These are phyloP conservation scores for Jacaranda mimosifolia DNA, from an alignment of 257 asterid species.

Conservation along the genomic window DNA sequence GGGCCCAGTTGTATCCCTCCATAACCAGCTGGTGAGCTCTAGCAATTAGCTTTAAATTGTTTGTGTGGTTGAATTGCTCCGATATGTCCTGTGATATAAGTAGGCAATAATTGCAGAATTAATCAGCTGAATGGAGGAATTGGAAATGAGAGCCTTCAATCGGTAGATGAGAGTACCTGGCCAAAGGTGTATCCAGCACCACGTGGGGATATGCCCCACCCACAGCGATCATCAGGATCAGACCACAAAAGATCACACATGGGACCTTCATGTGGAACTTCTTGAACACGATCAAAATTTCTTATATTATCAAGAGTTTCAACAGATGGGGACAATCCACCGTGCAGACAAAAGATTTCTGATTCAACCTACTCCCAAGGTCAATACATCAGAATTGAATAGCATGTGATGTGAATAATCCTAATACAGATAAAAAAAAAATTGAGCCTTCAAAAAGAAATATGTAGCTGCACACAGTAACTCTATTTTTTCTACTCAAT, in stretches of 20 bases:
- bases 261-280: constrained; percentile 94
- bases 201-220: constrained; percentile 93
- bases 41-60: constrained; percentile 81
- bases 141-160: neutral
- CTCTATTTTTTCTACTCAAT: neutral
- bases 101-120: constrained; percentile 14
- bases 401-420: constrained; percentile 14
- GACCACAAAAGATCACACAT: constrained; percentile 94
- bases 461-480: constrained; percentile 10
- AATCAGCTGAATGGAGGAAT: neutral
- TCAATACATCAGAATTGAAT: constrained; percentile 17
- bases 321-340: constrained; percentile 83
- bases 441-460: constrained; percentile 21
- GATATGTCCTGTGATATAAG: constrained; percentile 68
- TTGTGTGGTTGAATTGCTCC: constrained; percentile 82
- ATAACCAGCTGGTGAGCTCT: constrained; percentile 93
- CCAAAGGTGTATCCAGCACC: constrained; percentile 95
- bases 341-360: constrained; percentile 85
- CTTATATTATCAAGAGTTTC: constrained; percentile 86
- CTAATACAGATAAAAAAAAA: constrained; percentile 8
- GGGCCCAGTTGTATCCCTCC: constrained; percentile 95
- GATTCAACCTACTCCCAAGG: constrained; percentile 70
- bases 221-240: constrained; percentile 90
- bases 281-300: constrained; percentile 86
- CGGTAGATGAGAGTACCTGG: constrained; percentile 53